Evolutionary conservation across 768 basidiomycete genomes (phyloP).

Genomic region (Kondoa malvinella): DNA sequence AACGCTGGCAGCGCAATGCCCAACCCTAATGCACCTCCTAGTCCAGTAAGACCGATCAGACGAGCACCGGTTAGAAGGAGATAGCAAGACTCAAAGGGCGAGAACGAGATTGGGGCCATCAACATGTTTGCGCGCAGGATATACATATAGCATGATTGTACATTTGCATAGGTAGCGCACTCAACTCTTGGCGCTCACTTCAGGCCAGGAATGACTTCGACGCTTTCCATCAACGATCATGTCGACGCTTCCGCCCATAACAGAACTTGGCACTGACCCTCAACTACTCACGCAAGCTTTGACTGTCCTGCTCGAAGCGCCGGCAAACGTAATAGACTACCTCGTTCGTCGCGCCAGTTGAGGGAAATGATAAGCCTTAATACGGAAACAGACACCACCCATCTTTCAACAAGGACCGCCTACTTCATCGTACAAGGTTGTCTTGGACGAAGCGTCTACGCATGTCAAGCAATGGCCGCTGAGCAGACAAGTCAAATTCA

Average conservation of each 20-base stretch:
- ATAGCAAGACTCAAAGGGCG: too few relatives aligned
- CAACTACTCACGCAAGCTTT: constrained; percentile 3
- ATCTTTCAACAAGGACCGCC: constrained; percentile 18
- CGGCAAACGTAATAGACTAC: constrained; percentile 25
- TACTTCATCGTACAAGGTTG: constrained; percentile 12
- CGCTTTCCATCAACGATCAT: neutral
- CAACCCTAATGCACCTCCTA: neutral
- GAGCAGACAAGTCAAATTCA: constrained; percentile 30
- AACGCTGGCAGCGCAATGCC: neutral
- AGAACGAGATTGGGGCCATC: too few relatives aligned
- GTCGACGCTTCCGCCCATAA: neutral
- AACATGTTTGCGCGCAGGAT: too few relatives aligned
- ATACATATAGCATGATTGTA: neutral
- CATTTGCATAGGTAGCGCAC: neutral
- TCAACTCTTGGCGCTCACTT: neutral
- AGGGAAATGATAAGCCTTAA: too few relatives aligned
- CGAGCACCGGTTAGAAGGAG: neutral
- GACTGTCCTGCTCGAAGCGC: constrained; percentile 31
- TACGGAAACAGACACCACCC: too few relatives aligned
- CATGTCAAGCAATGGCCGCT: constrained; percentile 24
- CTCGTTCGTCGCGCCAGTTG: too few relatives aligned
- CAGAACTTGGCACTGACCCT: neutral
- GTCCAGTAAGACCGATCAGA: neutral
- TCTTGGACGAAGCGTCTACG: constrained; percentile 23
- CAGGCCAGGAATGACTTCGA: neutral